Evolutionary conservation across 768 basidiomycete genomes (phyloP), one percentile per base, ranked within the genome.

Genomic region (Lactarius evosmus): DNA sequence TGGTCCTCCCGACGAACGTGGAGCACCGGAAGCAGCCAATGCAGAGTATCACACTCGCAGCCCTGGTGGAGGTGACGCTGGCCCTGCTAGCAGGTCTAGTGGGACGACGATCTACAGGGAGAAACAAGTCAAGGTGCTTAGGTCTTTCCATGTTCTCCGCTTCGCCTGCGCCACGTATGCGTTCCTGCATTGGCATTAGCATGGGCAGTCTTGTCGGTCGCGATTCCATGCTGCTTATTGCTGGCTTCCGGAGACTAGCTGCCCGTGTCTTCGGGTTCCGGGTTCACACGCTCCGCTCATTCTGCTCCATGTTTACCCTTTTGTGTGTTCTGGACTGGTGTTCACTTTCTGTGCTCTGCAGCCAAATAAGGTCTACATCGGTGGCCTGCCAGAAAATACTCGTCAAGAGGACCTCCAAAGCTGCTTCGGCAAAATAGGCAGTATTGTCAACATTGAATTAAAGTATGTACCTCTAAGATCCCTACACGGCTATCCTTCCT

Each of bases 351-450:
- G 78, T 83, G 80, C 82, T 80, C 79, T 81, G 79, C 83, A 93
- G 91, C 88, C 91, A 79, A 93, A 92, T 79, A 95, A 95, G 79
- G 87, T 95, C 75, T 95, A 95, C 75, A 85, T 95, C 73, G 92
- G 92, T 73, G 91, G 91, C 68, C 83, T 94, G 65, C 93, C 92
- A 67, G 89, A 92, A 77, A 83, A 91, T 69, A 93, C 91, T 54
- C 87, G 88, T 66, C 83, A 87, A 76, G 90, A 91, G 78, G 92
- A 95, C 71, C 77, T 94, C 30, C 87, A 85, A 75, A 88, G 82
- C 67, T 93, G 93, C 75, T 94, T 94, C 74, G 89, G 89, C 55
- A 91, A 92, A 75, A 85, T 93, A 54, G 93, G 92, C 22, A 79
- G 74, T 52, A 91, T 94, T 29, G 72, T 80, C 25, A 84, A 85